Evolutionary conservation across 768 basidiomycete species (phyloP), one percentile per base, ranked within the genome.

Genomic region (Obba rivulosa): DNA sequence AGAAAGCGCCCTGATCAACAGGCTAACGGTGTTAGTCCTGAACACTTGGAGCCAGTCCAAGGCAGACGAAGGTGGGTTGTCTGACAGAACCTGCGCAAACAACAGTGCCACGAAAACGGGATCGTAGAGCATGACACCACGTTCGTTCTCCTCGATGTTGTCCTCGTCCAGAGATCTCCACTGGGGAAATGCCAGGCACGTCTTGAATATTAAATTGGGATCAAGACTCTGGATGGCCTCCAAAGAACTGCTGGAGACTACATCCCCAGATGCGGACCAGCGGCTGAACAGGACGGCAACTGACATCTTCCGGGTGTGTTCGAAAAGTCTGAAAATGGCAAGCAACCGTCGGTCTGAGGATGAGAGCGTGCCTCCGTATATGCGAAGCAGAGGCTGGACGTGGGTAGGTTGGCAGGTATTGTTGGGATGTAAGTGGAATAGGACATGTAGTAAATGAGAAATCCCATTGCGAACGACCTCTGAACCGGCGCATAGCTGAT

Each of bases 331-430:
- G 69, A 94, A 85, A 46, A 96, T 77, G 1, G 80, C 76, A 4
- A 96, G 68, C 2, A 97, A 69, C 23, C 70, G 68, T 22, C 76
- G 72, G 61, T 97, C 94, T 1, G 85, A 55, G 1, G 52, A 42
- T 0, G 81, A 77, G n/a, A 87, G 62, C 0, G 87, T 87, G 1
- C 87, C 94, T 8, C 76, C 67, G 62, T 97, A 97, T 1, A 92
- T 68, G 17, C 67, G 69, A 38, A 87, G 65, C 31, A 98, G 71
- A 1, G 89, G 90, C 40, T 88, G 83, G 38, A 94, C 67, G 54
- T 94, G 90, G 3, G 79, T 85, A 9, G 83, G 75, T 62, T 95
- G 94, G 58, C 89, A 94, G 2, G 92, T 86, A 57, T 91, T 91
- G 11, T 73, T 66, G 0, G 92, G 89, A 58, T 93, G 83, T 13